phyloP scores from a whole-genome alignment of 768 basidiomycete genomes.

The Cystofilobasidium bisporidii region DNA sequence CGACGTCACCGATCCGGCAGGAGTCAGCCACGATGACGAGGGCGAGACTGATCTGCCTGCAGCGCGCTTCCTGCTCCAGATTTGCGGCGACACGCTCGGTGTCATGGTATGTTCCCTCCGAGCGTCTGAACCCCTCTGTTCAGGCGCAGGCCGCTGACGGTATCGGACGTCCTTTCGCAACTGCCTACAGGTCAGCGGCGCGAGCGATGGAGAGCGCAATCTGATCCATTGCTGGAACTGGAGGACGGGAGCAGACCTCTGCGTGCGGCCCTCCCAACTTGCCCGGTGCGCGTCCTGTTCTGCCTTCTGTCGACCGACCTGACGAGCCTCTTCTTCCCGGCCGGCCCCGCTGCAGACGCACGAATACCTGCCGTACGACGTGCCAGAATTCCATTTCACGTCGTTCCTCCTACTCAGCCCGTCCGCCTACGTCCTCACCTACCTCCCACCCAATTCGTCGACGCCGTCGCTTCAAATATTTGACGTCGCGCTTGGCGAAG shows the following conservation, averaged over 20 bases:
- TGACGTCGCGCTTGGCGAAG: background rate
- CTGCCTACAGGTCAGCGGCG: background rate
- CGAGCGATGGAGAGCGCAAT: background rate
- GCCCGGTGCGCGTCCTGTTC: background rate
- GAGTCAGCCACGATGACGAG: background rate
- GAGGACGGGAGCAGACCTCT: background rate
- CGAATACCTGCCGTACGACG: background rate
- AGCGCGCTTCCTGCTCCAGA: conserved; percentile 13
- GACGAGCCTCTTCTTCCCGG: too few relatives aligned
- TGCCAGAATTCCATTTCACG: background rate
- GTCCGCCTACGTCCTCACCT: conserved; percentile 1
- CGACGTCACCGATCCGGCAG: background rate
- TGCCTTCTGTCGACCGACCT: too few relatives aligned
- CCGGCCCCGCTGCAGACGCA: too few relatives aligned
- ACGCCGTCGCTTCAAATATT: background rate
- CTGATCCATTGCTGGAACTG: conserved; percentile 2
- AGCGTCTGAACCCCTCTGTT: conserved; percentile 2
- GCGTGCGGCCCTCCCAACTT: background rate
- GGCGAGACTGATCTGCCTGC: background rate
- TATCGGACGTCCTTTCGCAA: too few relatives aligned
- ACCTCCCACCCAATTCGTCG: background rate
- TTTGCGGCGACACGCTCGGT: conserved; percentile 19
- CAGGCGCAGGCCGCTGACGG: too few relatives aligned
- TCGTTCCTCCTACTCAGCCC: conserved; percentile 19
- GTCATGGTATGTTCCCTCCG: background rate